Base-by-base conservation (phyloP, 2,329 filamentous ascomycete species). In the Calonectria pteridis region DNA sequence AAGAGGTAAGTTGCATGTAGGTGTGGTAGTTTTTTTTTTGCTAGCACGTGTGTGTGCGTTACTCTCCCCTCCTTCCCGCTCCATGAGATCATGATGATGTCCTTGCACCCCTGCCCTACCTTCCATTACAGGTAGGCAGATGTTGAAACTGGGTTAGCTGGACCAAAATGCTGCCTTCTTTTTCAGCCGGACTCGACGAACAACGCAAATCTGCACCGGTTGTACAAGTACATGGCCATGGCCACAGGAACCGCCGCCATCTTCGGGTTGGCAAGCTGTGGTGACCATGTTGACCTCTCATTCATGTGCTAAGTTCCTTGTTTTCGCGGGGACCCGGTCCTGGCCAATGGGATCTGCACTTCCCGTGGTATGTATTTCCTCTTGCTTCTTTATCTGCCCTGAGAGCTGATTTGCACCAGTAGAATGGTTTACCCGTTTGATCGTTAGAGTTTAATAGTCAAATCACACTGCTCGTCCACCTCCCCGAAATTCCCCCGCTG, bases 391-490 rank as follows among this genome's bases (percentile, higher is more conserved):
- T 28, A 59, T 37, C 55, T n/a, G 28, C n/a, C 31, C n/a, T 28
- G 55, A 37, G 55, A 14, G 20, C n/a, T 14, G 33, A 23, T 23
- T 37, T 9, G 55, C 11, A 23, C 33, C 6, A 40, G 23, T 40
- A 37, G 20, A 46, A 46, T 23, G n/a, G 43, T 28, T 62, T 37
- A 7, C 55, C 31, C 33, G n/a, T 62, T 62, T 35, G 23, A 62
- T 28, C 33, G 55, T 62, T 62, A 62, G 55, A 62, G 55, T 62
- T 62, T 62, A 62, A 40, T 62, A 62, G 55, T 62, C 55, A 62
- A 40, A 40, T 62, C 33, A 62, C 55, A 13, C 55, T 40, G 23
- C 31, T 26, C 55, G 23, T 35, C 55, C 33, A 59, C 55, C 33
- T 62, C 55, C 13, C 55, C 55, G 55, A 62, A 62, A 20, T 28